Conservation (phyloP, 176 grass and related monocot genomes). For the Hsuehochloa calcarea region DNA sequence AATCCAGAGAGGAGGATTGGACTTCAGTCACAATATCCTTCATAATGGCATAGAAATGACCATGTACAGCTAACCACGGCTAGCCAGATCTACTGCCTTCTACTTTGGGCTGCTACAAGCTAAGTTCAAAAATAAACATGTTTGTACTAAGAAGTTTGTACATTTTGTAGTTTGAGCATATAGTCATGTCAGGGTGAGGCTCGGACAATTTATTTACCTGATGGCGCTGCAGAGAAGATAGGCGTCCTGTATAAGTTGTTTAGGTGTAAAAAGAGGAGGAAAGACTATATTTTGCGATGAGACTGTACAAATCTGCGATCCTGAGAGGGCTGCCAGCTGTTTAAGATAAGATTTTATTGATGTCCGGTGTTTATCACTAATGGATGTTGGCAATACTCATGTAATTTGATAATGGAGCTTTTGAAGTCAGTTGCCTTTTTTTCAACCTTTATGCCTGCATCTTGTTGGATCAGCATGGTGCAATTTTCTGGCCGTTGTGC, state of each 20-base stretch:
- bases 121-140: slow-evolving; percentile 69
- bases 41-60: slow-evolving; percentile 63
- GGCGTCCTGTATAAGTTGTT: slow-evolving; percentile 65
- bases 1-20: slow-evolving; percentile 82
- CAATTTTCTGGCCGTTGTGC: not conserved
- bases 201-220: slow-evolving; percentile 54
- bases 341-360: slow-evolving; percentile 30
- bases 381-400: slow-evolving; percentile 28
- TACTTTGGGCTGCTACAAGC: slow-evolving; percentile 62
- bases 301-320: slow-evolving; percentile 81
- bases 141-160: slow-evolving; percentile 77
- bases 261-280: slow-evolving; percentile 71
- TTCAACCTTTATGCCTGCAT: not conserved
- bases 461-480: not conserved
- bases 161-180: slow-evolving; percentile 88
- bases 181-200: slow-evolving; percentile 55
- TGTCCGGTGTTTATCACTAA: slow-evolving; percentile 24
- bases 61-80: slow-evolving; percentile 95
- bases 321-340: slow-evolving; percentile 31
- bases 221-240: slow-evolving; percentile 66
- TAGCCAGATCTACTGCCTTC: slow-evolving; percentile 47
- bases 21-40: slow-evolving; percentile 60
- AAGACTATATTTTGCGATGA: slow-evolving; percentile 54
- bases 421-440: not conserved
- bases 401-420: slow-evolving; percentile 8